Conservation (phyloP, 106 monocot species). For the Dendrobium nobile region DNA sequence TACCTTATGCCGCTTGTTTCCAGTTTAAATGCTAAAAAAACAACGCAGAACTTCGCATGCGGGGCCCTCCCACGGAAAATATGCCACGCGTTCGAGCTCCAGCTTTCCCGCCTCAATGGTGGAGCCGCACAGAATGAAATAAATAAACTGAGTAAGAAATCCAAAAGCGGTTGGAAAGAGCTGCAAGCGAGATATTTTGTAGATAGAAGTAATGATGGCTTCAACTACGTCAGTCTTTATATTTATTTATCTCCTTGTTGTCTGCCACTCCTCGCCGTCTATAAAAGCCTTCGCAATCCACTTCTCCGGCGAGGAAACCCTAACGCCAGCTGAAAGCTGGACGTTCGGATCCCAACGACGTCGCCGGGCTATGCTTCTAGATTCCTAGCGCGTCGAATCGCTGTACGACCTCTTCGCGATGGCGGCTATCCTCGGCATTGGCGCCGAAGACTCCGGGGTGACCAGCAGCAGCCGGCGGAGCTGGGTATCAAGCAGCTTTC, state of each 20-base stretch:
- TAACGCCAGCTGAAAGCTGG: not conserved
- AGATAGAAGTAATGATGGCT: no score
- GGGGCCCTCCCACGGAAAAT: not conserved
- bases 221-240: not conserved
- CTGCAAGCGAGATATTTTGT: not conserved
- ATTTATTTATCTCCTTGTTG: not conserved
- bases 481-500: slow-evolving; percentile 19
- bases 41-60: not conserved
- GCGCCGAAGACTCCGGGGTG: not conserved
- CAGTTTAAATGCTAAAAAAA: no score
- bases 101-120: not conserved
- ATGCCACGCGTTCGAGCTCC: not conserved
- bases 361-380: not conserved
- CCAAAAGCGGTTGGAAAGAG: not conserved
- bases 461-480: slow-evolving; percentile 17
- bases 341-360: not conserved
- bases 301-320: not conserved
- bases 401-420: not conserved
- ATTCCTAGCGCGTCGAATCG: not conserved
- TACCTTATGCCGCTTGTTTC: no score
- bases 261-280: not conserved
- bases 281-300: not conserved
- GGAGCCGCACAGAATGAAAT: not conserved
- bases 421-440: slow-evolving; percentile 6
- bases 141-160: not conserved